Conservation (phyloP, 164 flowering plant genomes). For the Annona squamosa region DNA sequence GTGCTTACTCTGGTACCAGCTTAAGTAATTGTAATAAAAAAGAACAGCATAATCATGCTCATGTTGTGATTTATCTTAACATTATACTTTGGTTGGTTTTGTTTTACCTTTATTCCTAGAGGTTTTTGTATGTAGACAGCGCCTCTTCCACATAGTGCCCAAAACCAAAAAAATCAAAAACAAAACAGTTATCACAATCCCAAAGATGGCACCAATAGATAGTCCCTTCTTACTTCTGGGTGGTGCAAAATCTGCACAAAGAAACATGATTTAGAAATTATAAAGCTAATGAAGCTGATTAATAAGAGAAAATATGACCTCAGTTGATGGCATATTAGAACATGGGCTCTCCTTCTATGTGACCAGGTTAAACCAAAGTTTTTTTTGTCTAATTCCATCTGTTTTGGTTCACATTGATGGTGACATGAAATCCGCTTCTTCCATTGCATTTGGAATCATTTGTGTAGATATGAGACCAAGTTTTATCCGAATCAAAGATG, state of each 20-base stretch:
- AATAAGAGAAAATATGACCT: background rate
- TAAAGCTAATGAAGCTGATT: background rate
- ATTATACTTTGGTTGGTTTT: background rate
- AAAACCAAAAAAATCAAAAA: conserved; percentile 17
- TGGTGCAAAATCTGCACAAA: background rate
- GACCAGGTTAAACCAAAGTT: no score
- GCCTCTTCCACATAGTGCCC: conserved; percentile 26
- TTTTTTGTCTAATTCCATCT: no score
- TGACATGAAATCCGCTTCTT: no score
- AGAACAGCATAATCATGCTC: background rate
- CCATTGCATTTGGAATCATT: no score
- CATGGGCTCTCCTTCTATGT: no score
- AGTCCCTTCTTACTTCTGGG: background rate
- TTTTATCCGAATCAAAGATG: no score
- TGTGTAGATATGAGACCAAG: no score
- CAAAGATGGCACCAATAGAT: conserved; percentile 4
- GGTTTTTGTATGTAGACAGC: conserved; percentile 12
- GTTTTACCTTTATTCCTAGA: conserved; percentile 18
- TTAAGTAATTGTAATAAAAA: no score
- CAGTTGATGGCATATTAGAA: background rate
- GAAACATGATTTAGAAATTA: background rate
- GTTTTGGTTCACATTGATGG: no score
- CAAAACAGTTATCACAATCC: conserved; percentile 20
- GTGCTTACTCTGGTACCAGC: background rate
- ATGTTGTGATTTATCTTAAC: background rate